Evolutionary conservation across 2,329 filamentous ascomycete species (phyloP), one percentile per base, ranked within the genome.

Genomic region (Pyrenochaeta sp.): DNA sequence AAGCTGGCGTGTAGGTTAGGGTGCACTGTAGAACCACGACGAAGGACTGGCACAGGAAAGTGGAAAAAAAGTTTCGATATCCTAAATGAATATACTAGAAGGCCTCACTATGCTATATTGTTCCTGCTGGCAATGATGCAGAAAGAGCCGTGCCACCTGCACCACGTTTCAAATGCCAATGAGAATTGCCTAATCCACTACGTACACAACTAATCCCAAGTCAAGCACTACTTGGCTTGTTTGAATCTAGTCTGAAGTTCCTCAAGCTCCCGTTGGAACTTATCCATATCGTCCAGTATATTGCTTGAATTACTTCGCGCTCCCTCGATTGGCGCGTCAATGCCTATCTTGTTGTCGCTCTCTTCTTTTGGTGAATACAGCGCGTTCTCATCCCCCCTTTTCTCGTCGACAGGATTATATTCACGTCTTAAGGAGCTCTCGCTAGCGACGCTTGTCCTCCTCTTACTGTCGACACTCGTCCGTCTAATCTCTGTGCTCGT

Each of bases 251-350:
- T 52, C 53, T 71, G 66, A 60, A 77, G 43, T 61, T 71, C 73
- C 40, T 77, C 74, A 56, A 77, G 73, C 61, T 77, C 74, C 7
- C 64, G 62, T 55, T 77, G 74, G 27, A 77, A 75, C 55, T 61
- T 69, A 30, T 75, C 73, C 73, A 77, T 73, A 44, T 77, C 74
- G 44, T 74, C 71, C 12, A 77, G 51, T 4, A 77, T 73, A 51
- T 67, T 74, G 14, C 51, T 62, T 7, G 65, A 56, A 31, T 63
- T 61, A 31, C 56, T 68, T 29, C 57, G 54, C 7, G 21, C 29
- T 15, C 58, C 55, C 1, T 32, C 40, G 12, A 27, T 23, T 18
- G 36, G 32, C 18, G 31, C 43, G 12, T 32, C 36, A 2, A 21
- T 11, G 10, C 54, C 61, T 14, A 65, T 9, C 18, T 33, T 58